Evolutionary conservation across 805 yeast species (phyloP).

Genomic region (Saccharomycopsis amapae): DNA sequence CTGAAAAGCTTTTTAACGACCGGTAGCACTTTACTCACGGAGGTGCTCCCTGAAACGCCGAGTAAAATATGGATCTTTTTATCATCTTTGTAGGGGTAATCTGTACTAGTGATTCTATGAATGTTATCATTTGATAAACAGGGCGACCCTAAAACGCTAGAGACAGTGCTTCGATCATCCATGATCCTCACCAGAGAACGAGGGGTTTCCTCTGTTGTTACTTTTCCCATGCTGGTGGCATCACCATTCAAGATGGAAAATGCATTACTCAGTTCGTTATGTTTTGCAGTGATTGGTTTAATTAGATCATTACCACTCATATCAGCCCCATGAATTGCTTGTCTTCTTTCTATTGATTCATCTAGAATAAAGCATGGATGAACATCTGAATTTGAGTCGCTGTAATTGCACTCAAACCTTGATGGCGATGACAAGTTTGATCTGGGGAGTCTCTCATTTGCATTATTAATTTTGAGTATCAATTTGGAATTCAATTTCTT

Average conservation of each 20-base stretch:
- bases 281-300: slow-evolving; percentile 17
- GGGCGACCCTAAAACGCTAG: slow-evolving; percentile 6
- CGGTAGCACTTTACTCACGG: slow-evolving; percentile 84
- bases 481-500: slow-evolving; percentile 7
- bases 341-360: slow-evolving; percentile 15
- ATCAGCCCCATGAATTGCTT: slow-evolving; percentile 20
- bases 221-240: not conserved
- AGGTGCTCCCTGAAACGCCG: slow-evolving; percentile 95
- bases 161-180: not conserved
- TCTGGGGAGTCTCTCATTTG: slow-evolving; percentile 14
- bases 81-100: slow-evolving; percentile 45
- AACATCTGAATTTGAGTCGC: slow-evolving; percentile 1
- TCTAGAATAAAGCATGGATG: slow-evolving; percentile 20
- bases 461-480: slow-evolving; percentile 16
- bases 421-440: slow-evolving; percentile 8
- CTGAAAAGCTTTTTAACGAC: slow-evolving; percentile 82
- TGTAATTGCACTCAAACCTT: not conserved
- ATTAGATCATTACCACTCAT: slow-evolving; percentile 3
- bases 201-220: not conserved
- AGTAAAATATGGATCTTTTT: slow-evolving; percentile 79
- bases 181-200: not conserved
- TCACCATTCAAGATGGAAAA: slow-evolving; percentile 14
- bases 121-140: slow-evolving; percentile 6
- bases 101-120: not conserved
- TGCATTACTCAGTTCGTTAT: slow-evolving; percentile 19